Evolutionary conservation across 148 eudicot genomes (phyloP).

Genomic region (Rhododendron ferrugineum): DNA sequence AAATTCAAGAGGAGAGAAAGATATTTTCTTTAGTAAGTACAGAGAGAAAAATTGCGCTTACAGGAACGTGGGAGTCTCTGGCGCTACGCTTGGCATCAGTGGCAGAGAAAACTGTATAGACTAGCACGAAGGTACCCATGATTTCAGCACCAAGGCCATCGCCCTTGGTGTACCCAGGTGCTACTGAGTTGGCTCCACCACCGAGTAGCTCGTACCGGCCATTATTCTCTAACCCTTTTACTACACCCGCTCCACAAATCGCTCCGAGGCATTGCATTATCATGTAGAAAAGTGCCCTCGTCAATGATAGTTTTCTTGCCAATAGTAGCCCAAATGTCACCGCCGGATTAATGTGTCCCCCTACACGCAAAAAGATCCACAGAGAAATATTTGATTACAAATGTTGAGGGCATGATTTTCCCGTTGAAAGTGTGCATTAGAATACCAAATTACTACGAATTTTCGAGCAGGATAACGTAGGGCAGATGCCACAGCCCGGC

Average conservation of each 20-base stretch:
- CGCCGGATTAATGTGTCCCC: slow-evolving; percentile 17
- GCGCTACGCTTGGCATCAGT: slow-evolving; percentile 26
- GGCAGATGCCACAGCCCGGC: background rate
- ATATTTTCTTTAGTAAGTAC: too few relatives aligned
- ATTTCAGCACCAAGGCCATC: slow-evolving; percentile 19
- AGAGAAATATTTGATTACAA: too few relatives aligned
- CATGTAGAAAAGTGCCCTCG: slow-evolving; percentile 23
- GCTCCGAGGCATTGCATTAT: slow-evolving; percentile 22
- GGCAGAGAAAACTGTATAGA: slow-evolving; percentile 23
- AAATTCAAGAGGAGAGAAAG: too few relatives aligned
- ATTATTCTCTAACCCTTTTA: slow-evolving; percentile 9
- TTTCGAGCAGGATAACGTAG: background rate
- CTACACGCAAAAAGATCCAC: background rate
- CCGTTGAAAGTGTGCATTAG: background rate
- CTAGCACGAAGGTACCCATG: slow-evolving; percentile 17
- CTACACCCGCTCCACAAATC: slow-evolving; percentile 21
- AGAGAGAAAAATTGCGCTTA: background rate
- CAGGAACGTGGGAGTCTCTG: slow-evolving; percentile 25
- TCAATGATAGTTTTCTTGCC: slow-evolving; percentile 21
- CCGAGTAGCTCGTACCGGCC: slow-evolving; percentile 4
- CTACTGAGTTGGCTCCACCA: slow-evolving; percentile 17
- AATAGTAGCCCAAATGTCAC: slow-evolving; percentile 21
- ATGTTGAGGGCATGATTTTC: background rate
- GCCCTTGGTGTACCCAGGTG: slow-evolving; percentile 20
- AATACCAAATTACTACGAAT: background rate